A percentile compares a stretch with the other conserved stretches of the same genome.
Evolutionary conservation across 1,139 yeast genomes (phyloP).

Genomic region (Kluyveromyces sp.): DNA sequence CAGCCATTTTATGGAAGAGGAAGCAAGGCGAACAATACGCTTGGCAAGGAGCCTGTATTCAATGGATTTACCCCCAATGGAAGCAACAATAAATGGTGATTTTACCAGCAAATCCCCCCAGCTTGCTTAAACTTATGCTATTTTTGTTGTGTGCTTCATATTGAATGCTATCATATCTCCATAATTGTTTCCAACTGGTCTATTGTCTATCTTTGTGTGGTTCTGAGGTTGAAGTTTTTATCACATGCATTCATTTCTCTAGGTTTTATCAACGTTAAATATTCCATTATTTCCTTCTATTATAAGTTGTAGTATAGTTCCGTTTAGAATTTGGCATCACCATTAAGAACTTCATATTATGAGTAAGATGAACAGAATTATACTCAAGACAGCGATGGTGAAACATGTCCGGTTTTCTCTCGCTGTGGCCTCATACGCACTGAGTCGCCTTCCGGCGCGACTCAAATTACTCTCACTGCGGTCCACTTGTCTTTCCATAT

Average conservation of each 20-base stretch:
- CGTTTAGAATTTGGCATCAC: not conserved
- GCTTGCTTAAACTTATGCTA: not conserved
- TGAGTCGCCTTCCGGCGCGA: conserved; percentile 24
- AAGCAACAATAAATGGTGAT: not conserved
- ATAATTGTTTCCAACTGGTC: too few species aligned
- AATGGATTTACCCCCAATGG: not conserved
- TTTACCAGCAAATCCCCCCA: not conserved
- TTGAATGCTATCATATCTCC: too few species aligned
- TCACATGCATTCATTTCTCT: not conserved
- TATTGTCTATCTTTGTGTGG: too few species aligned
- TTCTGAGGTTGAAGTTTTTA: not conserved
- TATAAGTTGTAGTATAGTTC: not conserved
- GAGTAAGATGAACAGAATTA: conserved; percentile 23
- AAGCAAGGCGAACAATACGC: conserved; percentile 7
- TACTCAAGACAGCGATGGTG: conserved; percentile 21
- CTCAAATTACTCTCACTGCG: conserved; percentile 22
- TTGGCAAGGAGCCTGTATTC: conserved; percentile 3
- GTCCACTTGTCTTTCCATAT: conserved; percentile 27
- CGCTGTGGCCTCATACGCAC: conserved; percentile 23
- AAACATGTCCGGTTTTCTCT: conserved; percentile 29
- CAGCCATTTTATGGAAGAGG: conserved; percentile 7
- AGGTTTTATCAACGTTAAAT: not conserved
- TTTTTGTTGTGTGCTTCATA: too few species aligned
- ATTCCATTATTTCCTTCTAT: not conserved
- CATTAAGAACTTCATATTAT: conserved; percentile 10